These are phyloP conservation scores for Mycena sp. DNA, from an alignment of 1,284 basidiomycete species.

Conservation along the genomic window DNA sequence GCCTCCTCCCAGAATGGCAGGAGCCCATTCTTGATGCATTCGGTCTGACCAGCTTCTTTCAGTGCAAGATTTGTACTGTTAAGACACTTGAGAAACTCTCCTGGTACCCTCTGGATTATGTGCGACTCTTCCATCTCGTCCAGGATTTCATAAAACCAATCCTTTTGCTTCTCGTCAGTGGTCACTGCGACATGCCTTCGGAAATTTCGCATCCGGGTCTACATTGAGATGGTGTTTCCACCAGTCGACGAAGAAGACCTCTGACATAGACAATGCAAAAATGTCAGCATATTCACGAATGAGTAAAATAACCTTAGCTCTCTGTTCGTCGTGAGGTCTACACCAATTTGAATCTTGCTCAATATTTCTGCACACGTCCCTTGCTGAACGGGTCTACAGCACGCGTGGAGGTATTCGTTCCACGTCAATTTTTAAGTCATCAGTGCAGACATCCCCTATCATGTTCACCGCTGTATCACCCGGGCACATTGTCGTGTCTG, in stretches of 20 bases:
- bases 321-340: constrained; percentile 10
- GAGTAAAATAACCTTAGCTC: background rate
- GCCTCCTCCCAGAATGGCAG: too few species aligned
- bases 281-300: constrained; percentile 36
- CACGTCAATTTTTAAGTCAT: too few species aligned
- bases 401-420: background rate
- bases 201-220: constrained; percentile 28
- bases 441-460: background rate
- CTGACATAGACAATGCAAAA: too few species aligned
- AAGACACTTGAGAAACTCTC: constrained; percentile 14
- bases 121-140: too few species aligned
- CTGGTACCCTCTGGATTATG: too few species aligned
- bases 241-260: constrained; percentile 36
- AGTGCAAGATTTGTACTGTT: constrained; percentile 21
- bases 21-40: too few species aligned
- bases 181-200: constrained; percentile 34
- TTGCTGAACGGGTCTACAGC: background rate
- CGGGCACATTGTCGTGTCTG: background rate
- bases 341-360: constrained; percentile 24
- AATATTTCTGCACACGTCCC: background rate
- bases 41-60: constrained; percentile 22
- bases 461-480: background rate
- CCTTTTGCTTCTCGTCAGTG: constrained; percentile 36
- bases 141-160: too few species aligned
- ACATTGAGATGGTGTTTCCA: constrained; percentile 37